phyloP scores from a whole-genome alignment of 202 grass and related monocot genomes.

The Hordeum pubiflorum region DNA sequence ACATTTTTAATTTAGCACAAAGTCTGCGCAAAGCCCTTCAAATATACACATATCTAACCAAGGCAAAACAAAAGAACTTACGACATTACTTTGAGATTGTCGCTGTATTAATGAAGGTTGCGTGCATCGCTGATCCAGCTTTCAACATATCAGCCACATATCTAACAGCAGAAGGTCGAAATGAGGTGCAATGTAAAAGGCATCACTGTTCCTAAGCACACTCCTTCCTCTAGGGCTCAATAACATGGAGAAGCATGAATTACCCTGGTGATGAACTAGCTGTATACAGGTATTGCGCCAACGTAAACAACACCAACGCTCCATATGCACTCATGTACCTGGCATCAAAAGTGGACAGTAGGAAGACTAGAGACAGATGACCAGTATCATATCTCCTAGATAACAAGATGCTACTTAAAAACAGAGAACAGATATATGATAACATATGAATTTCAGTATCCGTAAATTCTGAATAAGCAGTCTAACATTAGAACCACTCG shows the following conservation, averaged over 20 bases:
- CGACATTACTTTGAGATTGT: conserved; percentile 66
- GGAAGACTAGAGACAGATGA: background rate
- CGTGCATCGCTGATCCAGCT: conserved; percentile 54
- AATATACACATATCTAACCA: background rate
- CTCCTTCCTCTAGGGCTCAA: background rate
- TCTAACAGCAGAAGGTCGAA: conserved; percentile 29
- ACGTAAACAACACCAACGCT: conserved; percentile 43
- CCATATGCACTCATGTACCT: conserved; percentile 57
- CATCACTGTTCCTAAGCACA: background rate
- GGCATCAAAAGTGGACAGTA: conserved; percentile 6
- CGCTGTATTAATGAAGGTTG: conserved; percentile 47
- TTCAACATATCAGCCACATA: conserved; percentile 65
- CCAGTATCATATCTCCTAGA: background rate
- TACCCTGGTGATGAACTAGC: conserved; percentile 79
- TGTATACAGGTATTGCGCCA: conserved; percentile 70
- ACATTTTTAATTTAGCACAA: conserved; percentile 17
- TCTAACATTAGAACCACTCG: background rate
- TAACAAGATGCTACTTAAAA: background rate
- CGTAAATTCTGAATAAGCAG: background rate
- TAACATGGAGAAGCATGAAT: background rate
- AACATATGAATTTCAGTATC: background rate
- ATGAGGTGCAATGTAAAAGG: background rate
- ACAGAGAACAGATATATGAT: background rate
- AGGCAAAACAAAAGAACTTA: conserved; percentile 22
- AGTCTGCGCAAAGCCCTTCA: background rate